Conservation (phyloP, 805 yeast species). For the Brettanomyces nanus region DNA sequence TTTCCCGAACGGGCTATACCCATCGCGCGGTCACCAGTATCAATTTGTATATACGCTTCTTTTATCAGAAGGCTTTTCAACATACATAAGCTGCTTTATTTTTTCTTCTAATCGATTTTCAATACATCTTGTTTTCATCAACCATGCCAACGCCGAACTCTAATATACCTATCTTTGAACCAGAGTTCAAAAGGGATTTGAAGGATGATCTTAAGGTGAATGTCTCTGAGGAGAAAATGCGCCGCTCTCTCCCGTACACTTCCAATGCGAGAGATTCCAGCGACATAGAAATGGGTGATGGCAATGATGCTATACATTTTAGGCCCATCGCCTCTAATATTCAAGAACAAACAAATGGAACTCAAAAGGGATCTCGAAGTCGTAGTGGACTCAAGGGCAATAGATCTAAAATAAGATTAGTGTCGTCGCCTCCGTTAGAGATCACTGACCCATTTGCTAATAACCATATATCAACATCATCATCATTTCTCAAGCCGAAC, state of each 20-base stretch:
- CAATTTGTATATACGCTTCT: too few relatives aligned
- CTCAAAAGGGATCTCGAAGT: background rate
- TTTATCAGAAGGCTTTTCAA: too few relatives aligned
- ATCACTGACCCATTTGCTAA: conserved; percentile 2
- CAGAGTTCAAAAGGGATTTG: background rate
- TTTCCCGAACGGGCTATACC: too few relatives aligned
- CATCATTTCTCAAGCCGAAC: conserved; percentile 51
- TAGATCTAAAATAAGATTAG: too few relatives aligned
- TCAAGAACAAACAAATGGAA: background rate
- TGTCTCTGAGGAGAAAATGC: background rate
- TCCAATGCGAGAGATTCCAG: background rate
- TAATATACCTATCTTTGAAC: background rate
- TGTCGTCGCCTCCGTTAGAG: background rate
- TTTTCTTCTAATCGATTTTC: too few relatives aligned
- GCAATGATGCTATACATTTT: too few relatives aligned
- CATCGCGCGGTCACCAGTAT: too few relatives aligned
- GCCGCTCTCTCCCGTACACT: too few relatives aligned
- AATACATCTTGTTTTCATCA: background rate
- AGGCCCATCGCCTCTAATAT: too few relatives aligned
- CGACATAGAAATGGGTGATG: too few relatives aligned
- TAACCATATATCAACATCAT: conserved; percentile 2
- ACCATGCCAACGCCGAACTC: background rate
- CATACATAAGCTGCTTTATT: too few relatives aligned
- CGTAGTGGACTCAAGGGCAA: too few relatives aligned
- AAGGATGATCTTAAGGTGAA: background rate